Conservation (phyloP, 192 early-diverging fungal genomes). For the Thamnidium elegans region DNA sequence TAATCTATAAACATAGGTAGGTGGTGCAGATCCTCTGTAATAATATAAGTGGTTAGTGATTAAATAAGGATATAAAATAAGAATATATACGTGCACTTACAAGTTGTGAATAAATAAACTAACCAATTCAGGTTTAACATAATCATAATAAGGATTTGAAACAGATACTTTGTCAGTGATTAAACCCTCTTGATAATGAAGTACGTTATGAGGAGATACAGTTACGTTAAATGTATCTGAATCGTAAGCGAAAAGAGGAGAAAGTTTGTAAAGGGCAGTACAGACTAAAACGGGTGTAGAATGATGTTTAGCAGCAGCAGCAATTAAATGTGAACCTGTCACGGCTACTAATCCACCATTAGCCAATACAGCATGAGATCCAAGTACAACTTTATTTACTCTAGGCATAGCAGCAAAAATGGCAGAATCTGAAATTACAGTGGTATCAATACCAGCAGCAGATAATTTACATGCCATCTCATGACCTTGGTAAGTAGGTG, state of each 20-base stretch:
- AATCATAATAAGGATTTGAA: conserved; percentile 89
- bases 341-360: conserved; percentile 90
- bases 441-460: conserved; percentile 82
- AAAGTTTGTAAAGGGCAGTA: conserved; percentile 85
- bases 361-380: conserved; percentile 86
- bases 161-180: conserved; percentile 78
- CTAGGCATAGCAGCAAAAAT: conserved; percentile 97
- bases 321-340: conserved; percentile 77
- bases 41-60: background rate
- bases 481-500: conserved; percentile 87
- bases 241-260: conserved; percentile 86
- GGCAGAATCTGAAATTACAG: conserved; percentile 88
- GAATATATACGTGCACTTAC: conserved; percentile 43
- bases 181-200: conserved; percentile 78
- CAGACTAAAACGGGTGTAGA: conserved; percentile 92
- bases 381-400: conserved; percentile 95
- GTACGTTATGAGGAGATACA: conserved; percentile 75
- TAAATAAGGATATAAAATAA: background rate
- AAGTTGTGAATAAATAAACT: conserved; percentile 87
- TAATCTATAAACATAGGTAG: conserved; percentile 50
- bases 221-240: conserved; percentile 77
- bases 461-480: conserved; percentile 75
- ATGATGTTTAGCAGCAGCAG: conserved; percentile 89
- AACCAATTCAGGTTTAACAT: conserved; percentile 87
- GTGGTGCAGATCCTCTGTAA: conserved; percentile 25